Conservation (phyloP, 2,329 filamentous ascomycete species). For the Sporothrix protearum region DNA sequence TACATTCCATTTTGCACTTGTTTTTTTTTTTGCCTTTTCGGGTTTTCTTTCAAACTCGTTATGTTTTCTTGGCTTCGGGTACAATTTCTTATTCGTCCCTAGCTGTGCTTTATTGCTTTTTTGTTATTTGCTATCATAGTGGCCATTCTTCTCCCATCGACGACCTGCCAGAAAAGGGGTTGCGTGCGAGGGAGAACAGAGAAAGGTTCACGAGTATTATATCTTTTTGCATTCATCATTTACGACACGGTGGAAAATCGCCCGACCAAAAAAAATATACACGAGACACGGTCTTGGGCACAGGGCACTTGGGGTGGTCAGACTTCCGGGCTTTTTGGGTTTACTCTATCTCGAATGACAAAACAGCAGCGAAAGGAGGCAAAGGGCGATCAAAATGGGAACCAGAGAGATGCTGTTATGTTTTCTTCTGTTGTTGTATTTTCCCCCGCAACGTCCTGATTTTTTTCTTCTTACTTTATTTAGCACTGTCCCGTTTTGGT, state of each 20-base stretch:
- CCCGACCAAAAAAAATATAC: neutral
- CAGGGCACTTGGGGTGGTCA: neutral
- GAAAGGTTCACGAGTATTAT: neutral
- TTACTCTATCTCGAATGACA: no score
- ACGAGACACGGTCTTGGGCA: neutral
- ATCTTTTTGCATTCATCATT: neutral
- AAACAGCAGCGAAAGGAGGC: neutral
- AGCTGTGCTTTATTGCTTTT: neutral
- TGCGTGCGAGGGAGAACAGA: neutral
- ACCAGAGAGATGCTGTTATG: neutral
- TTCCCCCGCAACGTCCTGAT: neutral
- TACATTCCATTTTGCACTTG: constrained; percentile 12
- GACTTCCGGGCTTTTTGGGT: neutral
- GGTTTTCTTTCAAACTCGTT: neutral
- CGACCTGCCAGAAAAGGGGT: neutral
- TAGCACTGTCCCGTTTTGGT: neutral
- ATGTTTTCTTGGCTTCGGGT: neutral
- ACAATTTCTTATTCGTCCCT: neutral
- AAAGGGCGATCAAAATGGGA: constrained; percentile 7
- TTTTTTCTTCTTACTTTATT: neutral
- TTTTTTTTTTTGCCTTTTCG: neutral
- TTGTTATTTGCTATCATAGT: neutral
- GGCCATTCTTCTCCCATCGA: neutral
- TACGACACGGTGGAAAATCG: neutral
- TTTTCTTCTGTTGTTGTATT: neutral